phyloP scores from a whole-genome alignment of 768 basidiomycete genomes.

The Rhodotorula diobovata region DNA sequence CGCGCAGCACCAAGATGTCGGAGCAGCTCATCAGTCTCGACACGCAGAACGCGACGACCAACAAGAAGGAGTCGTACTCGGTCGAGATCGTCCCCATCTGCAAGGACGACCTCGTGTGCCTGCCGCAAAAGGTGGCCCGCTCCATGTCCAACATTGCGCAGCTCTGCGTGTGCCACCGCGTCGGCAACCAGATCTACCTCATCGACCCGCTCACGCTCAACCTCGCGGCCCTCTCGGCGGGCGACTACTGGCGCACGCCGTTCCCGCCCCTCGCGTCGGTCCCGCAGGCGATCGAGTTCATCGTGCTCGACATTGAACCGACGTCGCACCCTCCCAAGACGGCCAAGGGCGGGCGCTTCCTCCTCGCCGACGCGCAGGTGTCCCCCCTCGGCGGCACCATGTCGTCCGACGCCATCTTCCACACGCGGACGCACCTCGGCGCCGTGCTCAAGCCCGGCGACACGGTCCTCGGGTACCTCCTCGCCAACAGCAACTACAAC shows the following conservation, averaged over 20 bases:
- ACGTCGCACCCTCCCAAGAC: conserved; percentile 50
- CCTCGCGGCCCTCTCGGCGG: conserved; percentile 68
- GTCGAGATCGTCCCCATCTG: conserved; percentile 95
- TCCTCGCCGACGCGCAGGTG: conserved; percentile 84
- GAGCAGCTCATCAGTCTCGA: conserved; percentile 92
- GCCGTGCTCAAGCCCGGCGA: conserved; percentile 91
- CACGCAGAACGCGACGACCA: conserved; percentile 84
- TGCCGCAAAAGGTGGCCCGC: conserved; percentile 76
- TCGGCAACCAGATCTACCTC: conserved; percentile 85
- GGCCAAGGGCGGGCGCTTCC: conserved; percentile 62
- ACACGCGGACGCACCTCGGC: conserved; percentile 94
- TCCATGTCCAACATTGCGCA: conserved; percentile 80
- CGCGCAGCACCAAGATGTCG: conserved; percentile 73
- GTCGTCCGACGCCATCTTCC: conserved; percentile 74
- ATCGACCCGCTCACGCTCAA: conserved; percentile 84
- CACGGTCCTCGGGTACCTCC: conserved; percentile 81
- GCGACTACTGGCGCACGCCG: conserved; percentile 84
- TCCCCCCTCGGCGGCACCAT: conserved; percentile 64
- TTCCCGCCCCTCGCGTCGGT: conserved; percentile 78
- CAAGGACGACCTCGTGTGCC: conserved; percentile 92
- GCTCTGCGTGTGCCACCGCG: conserved; percentile 78
- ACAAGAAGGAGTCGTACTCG: conserved; percentile 95
- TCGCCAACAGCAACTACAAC: conserved; percentile 88
- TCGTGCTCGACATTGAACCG: conserved; percentile 87
- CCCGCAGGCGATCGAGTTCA: conserved; percentile 87